phyloP scores from a whole-genome alignment of 331 rosid genomes.

The Prunus yedoensis region DNA sequence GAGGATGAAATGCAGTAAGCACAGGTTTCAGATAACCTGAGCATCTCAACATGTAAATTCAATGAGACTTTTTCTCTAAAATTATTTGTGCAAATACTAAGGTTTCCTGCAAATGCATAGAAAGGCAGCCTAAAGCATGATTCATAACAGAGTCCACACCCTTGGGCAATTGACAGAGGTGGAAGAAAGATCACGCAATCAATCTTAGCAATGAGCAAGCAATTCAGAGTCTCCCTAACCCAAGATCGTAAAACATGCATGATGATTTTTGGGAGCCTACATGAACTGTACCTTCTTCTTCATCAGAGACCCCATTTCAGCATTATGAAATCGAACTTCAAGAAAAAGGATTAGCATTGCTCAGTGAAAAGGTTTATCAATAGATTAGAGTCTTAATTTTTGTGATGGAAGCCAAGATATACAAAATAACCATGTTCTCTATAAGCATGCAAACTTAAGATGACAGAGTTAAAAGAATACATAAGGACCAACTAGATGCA shows the following conservation, averaged over 20 bases:
- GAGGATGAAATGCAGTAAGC: too few relatives aligned
- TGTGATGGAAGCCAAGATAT: background rate
- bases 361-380: too few relatives aligned
- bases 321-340: background rate
- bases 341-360: background rate
- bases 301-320: background rate
- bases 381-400: background rate
- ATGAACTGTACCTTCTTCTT: too few relatives aligned
- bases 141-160: background rate
- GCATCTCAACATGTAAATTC: background rate
- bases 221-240: too few relatives aligned
- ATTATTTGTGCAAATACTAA: too few relatives aligned
- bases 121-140: too few relatives aligned
- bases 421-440: background rate
- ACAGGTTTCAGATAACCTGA: background rate
- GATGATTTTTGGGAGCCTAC: too few relatives aligned
- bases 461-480: background rate
- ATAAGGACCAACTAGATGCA: conserved; percentile 25
- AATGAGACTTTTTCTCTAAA: too few relatives aligned
- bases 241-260: too few relatives aligned
- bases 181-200: background rate
- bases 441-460: background rate
- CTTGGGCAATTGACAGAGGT: background rate
- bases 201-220: background rate
- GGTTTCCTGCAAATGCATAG: too few relatives aligned